Evolutionary conservation across 306 rosid genomes (phyloP), one percentile per base, ranked within the genome.

Genomic region (Malus sylvestris): DNA sequence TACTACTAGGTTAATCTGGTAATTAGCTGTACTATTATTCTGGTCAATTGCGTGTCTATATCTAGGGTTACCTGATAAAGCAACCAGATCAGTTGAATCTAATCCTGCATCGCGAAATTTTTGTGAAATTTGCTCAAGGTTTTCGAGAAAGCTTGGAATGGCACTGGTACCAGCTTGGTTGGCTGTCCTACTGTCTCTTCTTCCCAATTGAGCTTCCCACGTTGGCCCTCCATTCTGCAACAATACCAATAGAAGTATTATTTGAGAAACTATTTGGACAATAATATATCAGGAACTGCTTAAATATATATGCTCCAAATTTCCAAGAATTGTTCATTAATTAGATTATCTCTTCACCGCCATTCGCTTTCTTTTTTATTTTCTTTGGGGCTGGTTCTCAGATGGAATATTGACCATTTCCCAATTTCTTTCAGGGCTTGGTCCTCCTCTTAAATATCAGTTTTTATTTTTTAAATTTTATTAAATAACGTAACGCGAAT

Each of bases 151-250:
- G 29, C 1, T 0, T 73, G 77, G 77, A 73, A 73, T 25, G 77
- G 77, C 77, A 16, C 11, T 59, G 51, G 68, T 60, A 42, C 77
- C 77, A 25, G 29, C 68, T 3, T 0, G 4, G 77, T 60, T 73
- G 68, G 77, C 77, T 65, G 85, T 63, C 6, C 83, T 59, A 38
- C 89, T 92, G 80, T 91, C 98, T 77, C 95, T 86, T 85, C 98
- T 74, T 61, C 98, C 98, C 30, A 91, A 45, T 16, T 64, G 64
- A 79, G 91, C 97, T 53, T 20, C 83, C 98, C 97, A 93, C 9
- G 65, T 65, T 1, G 93, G 97, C 60, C 98, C 96, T 73, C 96
- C 96, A 72, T 93, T 93, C 98, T 93, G 76, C 71, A 79, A 82
- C 20, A 16, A 9, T n/a, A 57, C 23, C 29, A 57, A n/a, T 57